Conservation (phyloP, 441 rosid species). For the Adansonia rubrostipa region DNA sequence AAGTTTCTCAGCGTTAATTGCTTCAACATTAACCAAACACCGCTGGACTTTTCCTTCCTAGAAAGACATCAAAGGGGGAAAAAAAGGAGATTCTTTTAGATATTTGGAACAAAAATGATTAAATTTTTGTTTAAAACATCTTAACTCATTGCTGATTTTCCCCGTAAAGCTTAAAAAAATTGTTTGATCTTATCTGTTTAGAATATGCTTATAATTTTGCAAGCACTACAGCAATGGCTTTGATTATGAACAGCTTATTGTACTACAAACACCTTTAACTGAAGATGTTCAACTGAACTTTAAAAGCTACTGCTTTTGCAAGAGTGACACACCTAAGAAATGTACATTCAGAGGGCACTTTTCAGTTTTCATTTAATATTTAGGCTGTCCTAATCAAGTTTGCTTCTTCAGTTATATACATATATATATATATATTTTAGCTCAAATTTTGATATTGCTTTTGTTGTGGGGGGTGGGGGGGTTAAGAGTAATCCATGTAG, state of each 20-base stretch:
- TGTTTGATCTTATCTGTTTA: conserved; percentile 3
- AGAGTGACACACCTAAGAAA: background rate
- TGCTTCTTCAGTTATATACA: background rate
- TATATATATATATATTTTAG: background rate
- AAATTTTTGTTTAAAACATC: background rate
- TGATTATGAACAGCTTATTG: background rate
- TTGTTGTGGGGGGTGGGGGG: background rate
- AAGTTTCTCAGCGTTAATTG: background rate
- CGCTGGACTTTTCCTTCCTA: background rate
- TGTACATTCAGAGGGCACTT: background rate
- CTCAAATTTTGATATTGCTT: background rate
- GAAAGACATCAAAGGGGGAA: background rate
- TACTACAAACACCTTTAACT: background rate
- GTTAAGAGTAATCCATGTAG: background rate
- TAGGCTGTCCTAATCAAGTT: background rate
- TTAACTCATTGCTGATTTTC: background rate
- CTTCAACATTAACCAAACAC: background rate
- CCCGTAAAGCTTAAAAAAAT: background rate
- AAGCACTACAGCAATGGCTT: background rate
- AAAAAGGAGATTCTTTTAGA: background rate
- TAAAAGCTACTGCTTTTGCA: too few relatives aligned
- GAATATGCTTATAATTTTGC: background rate
- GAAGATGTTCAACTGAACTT: background rate
- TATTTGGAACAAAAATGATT: background rate
- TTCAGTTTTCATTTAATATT: background rate